Evolutionary conservation across 2,329 filamentous ascomycete species (phyloP), one percentile per base, ranked within the genome.

Genomic region (Aphanoascus verrucosus): DNA sequence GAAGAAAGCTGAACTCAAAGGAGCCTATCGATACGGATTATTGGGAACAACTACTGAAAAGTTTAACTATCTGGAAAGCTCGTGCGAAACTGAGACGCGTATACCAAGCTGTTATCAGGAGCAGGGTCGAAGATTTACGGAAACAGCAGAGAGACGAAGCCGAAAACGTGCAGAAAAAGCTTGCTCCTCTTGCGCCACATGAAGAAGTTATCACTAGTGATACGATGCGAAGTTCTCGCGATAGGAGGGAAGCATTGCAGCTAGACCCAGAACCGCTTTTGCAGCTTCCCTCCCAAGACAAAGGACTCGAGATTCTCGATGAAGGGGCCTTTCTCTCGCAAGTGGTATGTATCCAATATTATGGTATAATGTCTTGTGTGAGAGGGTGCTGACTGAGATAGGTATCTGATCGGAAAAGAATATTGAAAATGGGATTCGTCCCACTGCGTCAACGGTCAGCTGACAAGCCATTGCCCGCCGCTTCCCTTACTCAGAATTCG

Each of bases 1-100:
- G 82, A 65, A 75, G 77, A 14, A 98, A 98, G 72, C 74, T 98
- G 46, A 78, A 83, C 50, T 94, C 88, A 6, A 84, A 95, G 65
- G 90, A 96, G 64, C 84, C 87, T 8, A 91, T 98, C 60, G 93
- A 98, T 68, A 88, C 86, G 1, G 93, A 98, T 70, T 98, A 97
- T 68, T 98, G 93, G 93, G 88, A 94, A 65, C 88, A 95, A 65
- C 76, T 98, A 14, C 75, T 98, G 57, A 83, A 84, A 60, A 94
- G 84, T 65, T 74, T 98, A 58, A 76, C 86, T 5, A 82, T 95
- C 1, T 96, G 88, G 83, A 97, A 97, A 72, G 88, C 93, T 34
- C 89, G 87, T 67, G 88, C 89, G 1, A 88, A 85, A 67, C 72
- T 98, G 51, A 83, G 82, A 60, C 83, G 81, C 57, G 83, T 96